Base-by-base conservation (phyloP, 2,329 filamentous ascomycete species). In the Tricladium varicosporioides region DNA sequence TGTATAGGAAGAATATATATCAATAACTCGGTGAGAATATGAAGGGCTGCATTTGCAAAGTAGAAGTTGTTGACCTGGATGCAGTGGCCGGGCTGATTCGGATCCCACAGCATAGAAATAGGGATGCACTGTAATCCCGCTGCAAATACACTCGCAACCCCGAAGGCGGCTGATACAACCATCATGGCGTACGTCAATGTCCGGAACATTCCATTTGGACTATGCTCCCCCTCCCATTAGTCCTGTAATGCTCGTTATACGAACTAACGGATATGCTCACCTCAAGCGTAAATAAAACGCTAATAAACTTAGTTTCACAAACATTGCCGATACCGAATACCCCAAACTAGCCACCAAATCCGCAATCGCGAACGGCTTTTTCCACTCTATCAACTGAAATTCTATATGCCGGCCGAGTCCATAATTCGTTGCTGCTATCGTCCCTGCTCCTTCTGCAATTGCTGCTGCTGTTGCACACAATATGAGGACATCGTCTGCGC, bases 291-390 rank as follows among this genome's bases (percentile, higher is more conserved):
- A 74, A 63, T 79, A 79, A 36, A 78, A 72, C 19, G 72, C 71
- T 16, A 79, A 70, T 2, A 77, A 74, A 1, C 76, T 79, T 27
- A 74, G 70, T 63, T 80, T 80, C 66, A 79, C 70, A 63, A 78
- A 78, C 15, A 42, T 48, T 11, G 53, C 53, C 2, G 53, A 43
- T 11, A 33, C 27, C 11, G 46, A 32, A 46, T 55, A 55, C 11
- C 10, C 13, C 9, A 48, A 32, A 9, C 42, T n/a, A 22, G 51
- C n/a, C 14, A 36, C 22, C 22, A 53, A 16, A 27, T 15, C 18
- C 9, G n/a, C 22, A 32, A 46, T 36, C 16, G 14, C 13, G 16
- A 47, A 53, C n/a, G 51, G 51, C 44, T n/a, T 47, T 31, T 13
- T 32, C 22, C 46, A 32, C 14, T 48, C 46, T 5, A 19, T 2